Base-by-base conservation (phyloP, 805 yeast species). In the Barnettozyma californica region DNA sequence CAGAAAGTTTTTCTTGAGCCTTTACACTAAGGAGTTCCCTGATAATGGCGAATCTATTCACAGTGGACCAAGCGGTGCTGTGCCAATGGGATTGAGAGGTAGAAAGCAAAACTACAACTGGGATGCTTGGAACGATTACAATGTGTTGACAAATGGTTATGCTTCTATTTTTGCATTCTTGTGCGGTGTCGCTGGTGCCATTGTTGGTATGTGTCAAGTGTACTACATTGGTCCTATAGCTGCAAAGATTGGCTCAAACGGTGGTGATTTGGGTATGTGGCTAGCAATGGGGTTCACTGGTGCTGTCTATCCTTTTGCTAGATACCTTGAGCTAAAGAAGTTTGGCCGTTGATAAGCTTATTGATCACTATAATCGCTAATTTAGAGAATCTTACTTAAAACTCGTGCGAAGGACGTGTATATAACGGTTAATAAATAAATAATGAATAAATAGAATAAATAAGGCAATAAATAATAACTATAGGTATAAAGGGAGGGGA, bases 191-290 rank as follows among this genome's bases (percentile, higher is more conserved):
- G 85, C 79, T 0, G 96, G 95, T 42, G 95, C 88, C 0, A 88
- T 85, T 2, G 68, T 88, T 19, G 95, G 96, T 7, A 89, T 89
- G 97, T 75, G 86, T 23, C 97, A 89, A 64, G 85, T 81, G 7
- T 89, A 89, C 66, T 89, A 84, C 74, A 71, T 76, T 7, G 97
- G 96, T 0, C 88, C 88, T 0, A 56, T 88, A 10, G 95, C 95
- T 11, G 65, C 64, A 26, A 57, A 70, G 5, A 68, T 85, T 14
- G 95, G 95, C 19, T 81, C 74, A 6, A 64, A 65, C 52, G 90
- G 87, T 48, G 95, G 89, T 18, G 96, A 89, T 63, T 63, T 89
- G 37, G 97, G 94, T 21, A 81, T 84, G 78, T 86, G 91, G 81
- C 63, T 88, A 34, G 72, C 85, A 13, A 77, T 85, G 78, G 94